Evolutionary conservation across 805 yeast species (phyloP).

Genomic region (Kodamaea sagamina): DNA sequence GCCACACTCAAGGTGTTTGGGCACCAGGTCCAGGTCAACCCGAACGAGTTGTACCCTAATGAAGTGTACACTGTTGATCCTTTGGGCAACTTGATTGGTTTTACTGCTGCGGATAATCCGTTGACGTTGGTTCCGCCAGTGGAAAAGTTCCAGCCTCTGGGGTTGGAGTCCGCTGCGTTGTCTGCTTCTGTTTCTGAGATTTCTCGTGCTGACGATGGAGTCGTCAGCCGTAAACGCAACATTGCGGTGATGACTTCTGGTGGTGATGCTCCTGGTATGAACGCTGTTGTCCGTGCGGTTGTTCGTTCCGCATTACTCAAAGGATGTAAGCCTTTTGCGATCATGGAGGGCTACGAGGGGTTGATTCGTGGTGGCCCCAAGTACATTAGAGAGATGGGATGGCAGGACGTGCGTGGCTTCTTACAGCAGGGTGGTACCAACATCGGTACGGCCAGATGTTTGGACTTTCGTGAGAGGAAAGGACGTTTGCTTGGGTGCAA

Average conservation of each 20-base stretch:
- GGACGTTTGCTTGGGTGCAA: conserved; percentile 85
- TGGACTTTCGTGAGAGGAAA: conserved; percentile 77
- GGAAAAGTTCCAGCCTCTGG: conserved; percentile 25
- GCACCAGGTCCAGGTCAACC: conserved; percentile 56
- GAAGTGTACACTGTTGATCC: conserved; percentile 84
- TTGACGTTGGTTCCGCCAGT: conserved; percentile 51
- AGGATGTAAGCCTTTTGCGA: conserved; percentile 88
- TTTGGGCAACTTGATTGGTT: conserved; percentile 78
- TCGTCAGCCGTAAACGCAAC: conserved; percentile 40
- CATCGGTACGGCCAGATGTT: conserved; percentile 95
- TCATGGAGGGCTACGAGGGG: conserved; percentile 95
- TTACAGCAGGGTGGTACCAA: conserved; percentile 90
- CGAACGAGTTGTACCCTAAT: conserved; percentile 71
- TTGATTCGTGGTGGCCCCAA: conserved; percentile 80
- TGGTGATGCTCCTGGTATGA: conserved; percentile 99
- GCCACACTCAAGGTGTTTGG: conserved; percentile 31
- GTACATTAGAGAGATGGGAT: conserved; percentile 70
- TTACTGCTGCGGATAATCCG: conserved; percentile 63
- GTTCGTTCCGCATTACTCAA: conserved; percentile 86
- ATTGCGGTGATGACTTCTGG: conserved; percentile 98
- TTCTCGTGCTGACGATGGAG: conserved; percentile 17
- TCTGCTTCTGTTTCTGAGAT: conserved; percentile 21
- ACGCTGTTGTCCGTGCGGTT: conserved; percentile 92
- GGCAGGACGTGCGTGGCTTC: conserved; percentile 97
- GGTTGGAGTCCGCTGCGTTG: conserved; percentile 23